Evolutionary conservation across 108 stramenopile genomes (phyloP).

Genomic region (Nitzschia sp.): DNA sequence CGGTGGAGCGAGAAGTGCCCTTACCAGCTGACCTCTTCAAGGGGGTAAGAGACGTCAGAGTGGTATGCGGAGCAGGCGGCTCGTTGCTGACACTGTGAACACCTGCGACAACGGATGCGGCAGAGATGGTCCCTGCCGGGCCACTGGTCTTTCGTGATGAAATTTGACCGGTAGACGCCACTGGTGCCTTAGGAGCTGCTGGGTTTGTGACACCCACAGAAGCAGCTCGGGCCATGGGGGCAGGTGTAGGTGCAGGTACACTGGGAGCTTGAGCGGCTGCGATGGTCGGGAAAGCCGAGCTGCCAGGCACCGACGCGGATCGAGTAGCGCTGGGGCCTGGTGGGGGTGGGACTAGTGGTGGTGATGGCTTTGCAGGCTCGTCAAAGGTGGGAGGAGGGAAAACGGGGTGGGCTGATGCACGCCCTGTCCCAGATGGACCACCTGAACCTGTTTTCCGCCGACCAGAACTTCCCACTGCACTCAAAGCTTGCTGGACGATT

Average conservation of each 20-base stretch:
- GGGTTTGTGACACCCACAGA: not conserved
- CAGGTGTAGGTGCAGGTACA: constrained; percentile 11
- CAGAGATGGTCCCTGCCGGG: constrained; percentile 32
- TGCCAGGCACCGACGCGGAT: constrained; percentile 28
- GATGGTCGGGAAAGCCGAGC: constrained; percentile 29
- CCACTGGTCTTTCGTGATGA: constrained; percentile 18
- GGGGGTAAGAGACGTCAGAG: constrained; percentile 74
- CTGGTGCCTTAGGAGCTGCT: constrained; percentile 16
- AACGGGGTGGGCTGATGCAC: constrained; percentile 60
- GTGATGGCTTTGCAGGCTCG: constrained; percentile 48
- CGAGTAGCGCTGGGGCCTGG: constrained; percentile 34
- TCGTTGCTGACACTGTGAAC: constrained; percentile 34
- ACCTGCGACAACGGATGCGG: constrained; percentile 82
- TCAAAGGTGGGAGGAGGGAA: constrained; percentile 86
- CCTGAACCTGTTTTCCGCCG: constrained; percentile 76
- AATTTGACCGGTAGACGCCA: constrained; percentile 12
- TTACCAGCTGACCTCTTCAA: constrained; percentile 54
- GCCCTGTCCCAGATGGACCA: constrained; percentile 82
- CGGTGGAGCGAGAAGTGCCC: constrained; percentile 21
- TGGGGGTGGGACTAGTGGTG: constrained; percentile 49
- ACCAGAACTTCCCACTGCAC: constrained; percentile 42
- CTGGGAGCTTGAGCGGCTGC: constrained; percentile 24
- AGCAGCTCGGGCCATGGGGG: constrained; percentile 13
- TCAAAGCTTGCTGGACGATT: constrained; percentile 70
- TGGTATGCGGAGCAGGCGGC: constrained; percentile 57